Percentiles rank a stretch among this genome's conserved stretches.
phyloP scores from a whole-genome alignment of 148 eudicot genomes.

The Cornus suecica region DNA sequence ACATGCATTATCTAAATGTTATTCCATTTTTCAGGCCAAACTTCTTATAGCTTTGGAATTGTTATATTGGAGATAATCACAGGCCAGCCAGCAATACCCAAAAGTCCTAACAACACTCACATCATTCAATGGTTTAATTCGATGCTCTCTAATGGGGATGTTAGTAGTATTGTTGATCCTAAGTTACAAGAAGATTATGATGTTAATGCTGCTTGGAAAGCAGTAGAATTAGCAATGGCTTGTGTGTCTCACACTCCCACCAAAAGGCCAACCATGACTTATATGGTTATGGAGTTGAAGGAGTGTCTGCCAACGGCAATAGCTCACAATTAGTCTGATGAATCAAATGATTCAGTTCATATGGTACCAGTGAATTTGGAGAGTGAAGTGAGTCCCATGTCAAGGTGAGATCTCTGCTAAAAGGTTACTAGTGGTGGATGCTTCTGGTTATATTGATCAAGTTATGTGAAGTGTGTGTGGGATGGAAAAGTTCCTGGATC shows the following conservation, averaged over 20 bases:
- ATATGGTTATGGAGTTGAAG: slow-evolving; percentile 21
- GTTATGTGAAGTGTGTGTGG: too few species aligned
- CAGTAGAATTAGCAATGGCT: slow-evolving; percentile 17
- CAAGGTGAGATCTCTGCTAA: too few species aligned
- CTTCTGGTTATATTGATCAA: too few species aligned
- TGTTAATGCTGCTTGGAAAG: slow-evolving; percentile 24
- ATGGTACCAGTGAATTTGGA: not conserved
- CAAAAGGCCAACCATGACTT: slow-evolving; percentile 25
- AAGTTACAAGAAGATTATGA: slow-evolving; percentile 11
- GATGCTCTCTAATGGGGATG: slow-evolving; percentile 14
- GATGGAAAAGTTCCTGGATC: too few species aligned
- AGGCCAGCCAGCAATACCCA: slow-evolving; percentile 16
- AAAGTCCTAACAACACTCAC: not conserved
- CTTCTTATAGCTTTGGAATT: slow-evolving; percentile 24
- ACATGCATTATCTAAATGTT: not conserved
- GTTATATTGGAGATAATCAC: slow-evolving; percentile 28
- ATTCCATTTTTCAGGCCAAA: slow-evolving; percentile 10
- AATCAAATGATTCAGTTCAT: not conserved
- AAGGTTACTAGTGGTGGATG: too few species aligned
- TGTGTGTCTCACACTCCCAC: slow-evolving; percentile 15
- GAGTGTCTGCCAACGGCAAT: slow-evolving; percentile 16
- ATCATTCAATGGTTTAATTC: slow-evolving; percentile 22
- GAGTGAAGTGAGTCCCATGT: not conserved
- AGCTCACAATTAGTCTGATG: not conserved
- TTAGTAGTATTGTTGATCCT: slow-evolving; percentile 13